Base-by-base conservation (phyloP, 163 green algal genomes). In the Smithsoniella earleae region DNA sequence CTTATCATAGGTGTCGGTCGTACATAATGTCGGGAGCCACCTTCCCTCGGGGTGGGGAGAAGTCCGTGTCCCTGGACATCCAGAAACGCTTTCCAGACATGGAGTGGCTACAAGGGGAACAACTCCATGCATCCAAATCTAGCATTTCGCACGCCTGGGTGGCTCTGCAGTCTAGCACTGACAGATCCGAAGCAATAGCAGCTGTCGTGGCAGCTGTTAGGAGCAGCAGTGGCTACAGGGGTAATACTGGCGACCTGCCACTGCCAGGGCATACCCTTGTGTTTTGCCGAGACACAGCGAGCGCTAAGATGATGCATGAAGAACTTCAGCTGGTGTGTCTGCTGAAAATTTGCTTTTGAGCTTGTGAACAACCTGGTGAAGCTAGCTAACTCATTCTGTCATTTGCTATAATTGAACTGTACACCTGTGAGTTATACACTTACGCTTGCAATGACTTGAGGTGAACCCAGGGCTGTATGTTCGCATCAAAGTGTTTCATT, bases 21-120 rank as follows among this genome's bases (percentile, higher is more conserved):
- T 97, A 97, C 80, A 72, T 96, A 6, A 98, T 96, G 83, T 89
- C 90, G 2, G 94, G 85, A 2, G 93, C 94, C 20, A 99, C 94
- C 1, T 87, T 99, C 82, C 92, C 93, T 1, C 66, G 77, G 2
- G 80, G 89, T 25, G 91, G 87, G 2, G 87, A 85, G 34, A 81
- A 80, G 27, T 89, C 88, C 8, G 85, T 92, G 6, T 89, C 82
- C 2, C 82, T 64, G 16, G 77, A 90, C 33, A 81, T 98, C 36
- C 62, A 79, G 46, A 66, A 83, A 5, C 75, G 81, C 58, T 92
- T 87, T 73, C 89, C 90, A 0, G 76, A 89, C n/a, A 86, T 87
- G 30, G 45, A 77, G 38, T 98, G 92, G 91, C 73, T 97, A 6
- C 76, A 78, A 4, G 88, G 89, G 1, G 55, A 77, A 34, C 73